Percentiles rank a stretch among this genome's conserved stretches.
Evolutionary conservation across 2,329 filamentous ascomycete species (phyloP).

Genomic region (Clathrospora elynae): DNA sequence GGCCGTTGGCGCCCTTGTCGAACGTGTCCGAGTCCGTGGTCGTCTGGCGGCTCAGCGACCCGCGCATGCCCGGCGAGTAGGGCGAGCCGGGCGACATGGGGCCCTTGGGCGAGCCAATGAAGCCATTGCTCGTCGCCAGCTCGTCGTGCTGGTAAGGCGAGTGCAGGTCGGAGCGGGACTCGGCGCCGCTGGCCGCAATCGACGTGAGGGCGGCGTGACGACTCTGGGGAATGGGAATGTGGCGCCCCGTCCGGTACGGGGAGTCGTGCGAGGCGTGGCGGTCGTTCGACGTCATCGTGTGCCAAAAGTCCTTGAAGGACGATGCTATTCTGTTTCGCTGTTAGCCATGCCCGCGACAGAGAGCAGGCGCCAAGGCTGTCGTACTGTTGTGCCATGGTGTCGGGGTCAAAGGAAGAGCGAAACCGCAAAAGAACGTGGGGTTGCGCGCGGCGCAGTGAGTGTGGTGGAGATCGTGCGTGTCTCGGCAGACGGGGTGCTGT

Average conservation of each 20-base stretch:
- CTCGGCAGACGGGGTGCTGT: constrained; percentile 12
- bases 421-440: constrained; percentile 20
- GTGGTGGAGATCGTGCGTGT: constrained; percentile 2
- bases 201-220: constrained; percentile 83
- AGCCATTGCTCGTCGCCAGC: constrained; percentile 60
- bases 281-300: constrained; percentile 74
- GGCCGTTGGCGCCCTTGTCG: constrained; percentile 73
- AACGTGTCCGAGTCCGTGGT: constrained; percentile 56
- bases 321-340: constrained; percentile 38
- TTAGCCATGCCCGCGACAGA: constrained; percentile 28
- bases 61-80: constrained; percentile 89
- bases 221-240: constrained; percentile 84
- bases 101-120: constrained; percentile 61
- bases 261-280: constrained; percentile 93
- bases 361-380: constrained; percentile 15
- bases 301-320: constrained; percentile 91
- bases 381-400: constrained; percentile 46
- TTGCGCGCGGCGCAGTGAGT: constrained; percentile 22
- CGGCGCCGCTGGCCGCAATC: constrained; percentile 80
- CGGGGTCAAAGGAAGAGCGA: constrained; percentile 13
- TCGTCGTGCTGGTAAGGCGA: constrained; percentile 79
- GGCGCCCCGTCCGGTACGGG: constrained; percentile 86
- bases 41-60: constrained; percentile 70
- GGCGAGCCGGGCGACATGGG: constrained; percentile 68
- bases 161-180: constrained; percentile 84